Base-by-base conservation (phyloP, 495 filamentous ascomycete species). In the Penicillium macrosclerotiorum region DNA sequence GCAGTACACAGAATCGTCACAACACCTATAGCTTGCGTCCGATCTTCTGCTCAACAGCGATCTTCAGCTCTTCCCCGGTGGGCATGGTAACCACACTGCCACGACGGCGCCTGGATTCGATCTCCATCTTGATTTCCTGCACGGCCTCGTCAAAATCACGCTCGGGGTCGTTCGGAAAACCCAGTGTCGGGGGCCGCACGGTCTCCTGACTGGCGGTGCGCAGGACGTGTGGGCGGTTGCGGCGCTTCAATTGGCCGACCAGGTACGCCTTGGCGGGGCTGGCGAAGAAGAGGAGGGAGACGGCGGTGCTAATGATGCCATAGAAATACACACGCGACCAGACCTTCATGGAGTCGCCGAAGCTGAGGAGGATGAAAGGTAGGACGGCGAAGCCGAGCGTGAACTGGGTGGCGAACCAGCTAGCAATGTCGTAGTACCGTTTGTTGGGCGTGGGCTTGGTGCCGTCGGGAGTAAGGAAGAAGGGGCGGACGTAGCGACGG, bases 291-390 rank as follows among this genome's bases (percentile, higher is more conserved):
- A 67, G 81, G 43, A 90, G 75, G 20, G 81, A 78, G 3, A 65
- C 58, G 24, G 69, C 63, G n/a, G 81, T 85, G 35, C 81, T 80
- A 37, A 92, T 49, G 52, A 90, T 69, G 27, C 80, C 80, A 69
- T 95, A 97, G 73, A 88, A 96, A 66, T 95, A 91, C n/a, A 94
- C 84, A 23, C 86, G 80, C 0, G 76, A 58, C 93, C 93, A 98
- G 46, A 89, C 82, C 4, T 67, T 62, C 25, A 94, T 60, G 1
- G 84, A 88, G 36, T 76, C 72, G 14, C 64, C 60, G 51, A 96
- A 79, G 23, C 73, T 71, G 8, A 96, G 82, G 35, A 95, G 68
- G 42, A 95, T 75, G 69, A 98, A 98, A 2, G 93, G 92, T 2
- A 84, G 73, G 1, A 80, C 84, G 40, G 81, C 76, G 67, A 95